Evolutionary conservation across 148 eudicot genomes (phyloP), one percentile per base, ranked within the genome.

Genomic region (Camellia lanceoleosa): DNA sequence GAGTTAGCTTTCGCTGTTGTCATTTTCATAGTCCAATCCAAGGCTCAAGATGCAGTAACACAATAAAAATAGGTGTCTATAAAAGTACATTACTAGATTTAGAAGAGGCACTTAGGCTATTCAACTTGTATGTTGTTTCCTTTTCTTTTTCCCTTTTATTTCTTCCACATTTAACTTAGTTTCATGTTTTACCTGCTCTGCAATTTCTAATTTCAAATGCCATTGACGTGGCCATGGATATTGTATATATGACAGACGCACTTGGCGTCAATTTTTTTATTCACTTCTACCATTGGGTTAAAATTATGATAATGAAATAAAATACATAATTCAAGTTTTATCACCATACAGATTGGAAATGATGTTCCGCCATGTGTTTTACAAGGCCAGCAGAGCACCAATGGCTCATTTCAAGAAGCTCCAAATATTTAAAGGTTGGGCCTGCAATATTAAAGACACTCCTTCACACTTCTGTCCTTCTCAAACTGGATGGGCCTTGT

Each of bases 391-490:
- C 71, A 62, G 52, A 41, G 23, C 68, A 80, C 47, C 64, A 49
- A 72, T 18, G 47, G 68, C 62, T 71, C 62, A 7, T 71, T 13
- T 73, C 52, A 62, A 67, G 68, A 71, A 80, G 67, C 47, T 80
- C 18, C 82, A 80, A 52, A 63, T 46, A 46, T 55, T 72, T 63
- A 38, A 72, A 80, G 82, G 82, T 80, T 77, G 55, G 77, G 69
- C 49, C 75, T 62, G 75, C 64, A 0, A 43, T 18, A 10, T 7
- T 18, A 13, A 47, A 61, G 67, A 62, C 68, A 70, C 46, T 61
- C 47, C 81, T 68, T n/a, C 66, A 7, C 8, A 19, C 20, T 38
- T 23, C 30, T 23, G 30, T 23, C 30, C 0, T 63, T 63, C n/a
- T 49, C 23, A 18, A 43, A 74, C 9, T 59, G 52, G 66, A 43